These are phyloP conservation scores for Scedosporium dehoogii DNA, from an alignment of 2,329 filamentous ascomycete species.

Conservation along the genomic window DNA sequence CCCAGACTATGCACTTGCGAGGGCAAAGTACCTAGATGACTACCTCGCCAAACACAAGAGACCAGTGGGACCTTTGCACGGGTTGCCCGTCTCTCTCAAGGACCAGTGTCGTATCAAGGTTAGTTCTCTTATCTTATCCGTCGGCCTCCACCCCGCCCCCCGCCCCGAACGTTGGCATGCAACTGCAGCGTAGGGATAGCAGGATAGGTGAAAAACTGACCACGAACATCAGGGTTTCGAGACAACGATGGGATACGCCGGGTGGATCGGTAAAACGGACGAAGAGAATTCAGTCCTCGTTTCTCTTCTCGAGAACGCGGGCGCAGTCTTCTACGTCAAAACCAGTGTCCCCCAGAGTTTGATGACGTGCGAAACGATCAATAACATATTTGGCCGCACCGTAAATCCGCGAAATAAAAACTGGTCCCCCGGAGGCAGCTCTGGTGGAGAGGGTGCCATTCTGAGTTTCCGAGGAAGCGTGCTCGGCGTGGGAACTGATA, in stretches of 20 bases:
- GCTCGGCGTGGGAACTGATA: constrained; percentile 31
- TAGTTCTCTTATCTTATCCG: no score
- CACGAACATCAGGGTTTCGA: constrained; percentile 28
- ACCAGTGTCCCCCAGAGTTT: constrained; percentile 57
- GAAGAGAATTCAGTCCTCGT: constrained; percentile 31
- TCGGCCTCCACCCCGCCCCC: no score
- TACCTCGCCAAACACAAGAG: constrained; percentile 25
- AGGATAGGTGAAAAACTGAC: no score
- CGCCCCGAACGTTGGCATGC: no score
- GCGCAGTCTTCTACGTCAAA: constrained; percentile 54
- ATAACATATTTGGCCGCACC: constrained; percentile 53
- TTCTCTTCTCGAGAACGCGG: constrained; percentile 38
- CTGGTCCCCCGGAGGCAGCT: constrained; percentile 53
- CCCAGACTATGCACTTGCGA: constrained; percentile 35
- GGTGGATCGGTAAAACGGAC: constrained; percentile 15
- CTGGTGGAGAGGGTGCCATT: constrained; percentile 43
- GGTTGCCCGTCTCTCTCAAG: constrained; percentile 38
- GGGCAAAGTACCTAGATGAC: constrained; percentile 28
- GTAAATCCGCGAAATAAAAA: constrained; percentile 53
- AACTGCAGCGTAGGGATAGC: no score
- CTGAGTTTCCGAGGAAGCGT: constrained; percentile 29
- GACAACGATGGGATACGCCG: constrained; percentile 40
- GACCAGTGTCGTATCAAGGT: constrained; percentile 32
- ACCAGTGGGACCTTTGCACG: constrained; percentile 49
- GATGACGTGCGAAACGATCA: constrained; percentile 46